These are phyloP conservation scores for Aquilaria agallochum DNA, from an alignment of 441 rosid genomes.

Conservation along the genomic window DNA sequence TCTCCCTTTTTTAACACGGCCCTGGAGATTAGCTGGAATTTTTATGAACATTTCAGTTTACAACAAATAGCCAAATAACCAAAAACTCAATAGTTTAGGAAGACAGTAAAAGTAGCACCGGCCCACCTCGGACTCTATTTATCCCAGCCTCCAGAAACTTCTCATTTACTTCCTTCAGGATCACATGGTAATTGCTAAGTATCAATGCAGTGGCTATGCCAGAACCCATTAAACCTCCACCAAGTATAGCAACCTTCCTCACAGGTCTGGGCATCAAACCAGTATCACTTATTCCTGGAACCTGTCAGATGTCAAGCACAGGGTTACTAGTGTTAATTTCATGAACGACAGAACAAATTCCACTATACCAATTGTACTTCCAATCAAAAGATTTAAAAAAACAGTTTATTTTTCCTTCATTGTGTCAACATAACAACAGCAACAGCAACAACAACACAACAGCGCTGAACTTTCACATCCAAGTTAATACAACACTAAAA, in stretches of 20 bases:
- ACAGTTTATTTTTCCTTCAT: too few relatives aligned
- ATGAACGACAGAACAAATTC: too few relatives aligned
- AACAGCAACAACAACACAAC: too few relatives aligned
- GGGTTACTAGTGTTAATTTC: too few relatives aligned
- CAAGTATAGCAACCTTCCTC: conserved; percentile 86
- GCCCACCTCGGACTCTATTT: conserved; percentile 78
- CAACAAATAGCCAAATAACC: conserved; percentile 12
- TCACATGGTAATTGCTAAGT: conserved; percentile 77
- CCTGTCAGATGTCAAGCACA: conserved; percentile 32
- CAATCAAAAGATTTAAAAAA: too few relatives aligned
- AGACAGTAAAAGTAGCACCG: background rate
- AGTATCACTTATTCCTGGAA: conserved; percentile 86
- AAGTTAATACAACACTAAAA: too few relatives aligned
- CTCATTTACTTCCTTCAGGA: conserved; percentile 89
- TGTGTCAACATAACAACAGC: too few relatives aligned
- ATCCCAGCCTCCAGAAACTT: conserved; percentile 88
- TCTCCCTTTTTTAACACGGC: conserved; percentile 81
- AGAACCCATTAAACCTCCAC: conserved; percentile 99
- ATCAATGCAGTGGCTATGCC: conserved; percentile 94
- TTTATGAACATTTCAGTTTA: background rate
- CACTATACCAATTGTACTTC: too few relatives aligned
- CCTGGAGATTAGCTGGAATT: conserved; percentile 76
- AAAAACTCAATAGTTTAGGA: conserved; percentile 3
- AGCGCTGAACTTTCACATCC: too few relatives aligned
- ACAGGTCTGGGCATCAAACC: conserved; percentile 75